Evolutionary conservation across 768 basidiomycete species (phyloP).

Genomic region (Boletus rufocinnamomeus): DNA sequence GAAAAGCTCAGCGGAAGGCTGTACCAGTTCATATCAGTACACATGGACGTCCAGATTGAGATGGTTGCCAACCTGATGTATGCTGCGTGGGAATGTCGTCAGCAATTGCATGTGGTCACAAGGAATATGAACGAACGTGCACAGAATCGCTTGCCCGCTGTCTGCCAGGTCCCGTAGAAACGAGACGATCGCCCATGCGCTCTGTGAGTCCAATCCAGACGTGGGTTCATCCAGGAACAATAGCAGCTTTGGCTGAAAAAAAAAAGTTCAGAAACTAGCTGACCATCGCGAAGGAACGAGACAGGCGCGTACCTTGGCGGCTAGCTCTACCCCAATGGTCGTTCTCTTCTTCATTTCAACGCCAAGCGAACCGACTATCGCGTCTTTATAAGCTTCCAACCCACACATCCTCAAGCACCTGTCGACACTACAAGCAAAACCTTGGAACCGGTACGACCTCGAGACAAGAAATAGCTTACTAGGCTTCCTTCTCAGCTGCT

Average conservation of each 20-base stretch:
- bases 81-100: conserved; percentile 28
- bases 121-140: conserved; percentile 57
- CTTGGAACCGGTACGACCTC: neutral
- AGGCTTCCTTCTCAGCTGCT: conserved; percentile 71
- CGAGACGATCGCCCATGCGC: conserved; percentile 78
- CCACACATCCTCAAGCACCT: conserved; percentile 63
- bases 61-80: conserved; percentile 38
- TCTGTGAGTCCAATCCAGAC: conserved; percentile 83
- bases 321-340: conserved; percentile 86
- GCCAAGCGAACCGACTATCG: conserved; percentile 64
- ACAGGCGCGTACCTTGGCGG: conserved; percentile 56
- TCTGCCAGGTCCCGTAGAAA: conserved; percentile 78
- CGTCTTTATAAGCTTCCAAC: conserved; percentile 63
- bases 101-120: neutral
- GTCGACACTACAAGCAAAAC: conserved; percentile 45
- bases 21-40: conserved; percentile 26
- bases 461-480: conserved; percentile 46
- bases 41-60: too few relatives aligned
- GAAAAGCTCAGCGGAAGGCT: conserved; percentile 83
- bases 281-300: accelerated
- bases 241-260: conserved; percentile 63
- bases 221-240: conserved; percentile 92
- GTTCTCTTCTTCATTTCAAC: conserved; percentile 79
- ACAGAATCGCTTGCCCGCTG: conserved; percentile 86
- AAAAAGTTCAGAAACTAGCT: neutral